Percentiles rank a stretch among this genome's conserved stretches.
These are phyloP conservation scores for Hura crepitans DNA, from an alignment of 441 rosid species.

Conservation along the genomic window DNA sequence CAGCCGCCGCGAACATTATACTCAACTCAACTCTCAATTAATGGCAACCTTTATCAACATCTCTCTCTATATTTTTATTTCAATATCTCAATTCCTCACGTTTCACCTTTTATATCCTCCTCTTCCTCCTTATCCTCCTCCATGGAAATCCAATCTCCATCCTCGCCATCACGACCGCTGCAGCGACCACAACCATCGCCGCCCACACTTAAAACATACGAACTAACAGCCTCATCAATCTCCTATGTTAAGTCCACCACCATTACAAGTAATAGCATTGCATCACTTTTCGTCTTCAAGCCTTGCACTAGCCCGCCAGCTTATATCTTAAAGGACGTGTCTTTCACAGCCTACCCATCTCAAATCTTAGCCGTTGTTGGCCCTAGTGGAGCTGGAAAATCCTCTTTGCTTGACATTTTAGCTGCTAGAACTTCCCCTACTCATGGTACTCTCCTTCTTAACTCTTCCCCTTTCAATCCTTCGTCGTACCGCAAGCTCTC, in stretches of 20 bases:
- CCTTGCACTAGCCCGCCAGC: conserved; percentile 39
- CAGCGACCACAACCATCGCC: too few species aligned
- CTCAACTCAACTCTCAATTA: conserved; percentile 18
- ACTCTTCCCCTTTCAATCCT: conserved; percentile 60
- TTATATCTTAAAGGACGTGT: conserved; percentile 58
- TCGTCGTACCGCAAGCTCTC: conserved; percentile 78
- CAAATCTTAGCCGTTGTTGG: conserved; percentile 92
- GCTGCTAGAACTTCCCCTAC: conserved; percentile 75
- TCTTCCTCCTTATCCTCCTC: conserved; percentile 32
- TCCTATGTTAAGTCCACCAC: conserved; percentile 49
- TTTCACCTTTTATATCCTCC: conserved; percentile 10
- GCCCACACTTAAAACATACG: conserved; percentile 43
- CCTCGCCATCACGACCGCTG: too few species aligned
- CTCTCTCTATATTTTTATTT: conserved; percentile 17
- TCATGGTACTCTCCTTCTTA: conserved; percentile 58
- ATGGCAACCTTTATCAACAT: conserved; percentile 23
- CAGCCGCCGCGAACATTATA: conserved; percentile 15
- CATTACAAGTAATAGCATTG: conserved; percentile 16
- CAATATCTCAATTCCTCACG: conserved; percentile 2
- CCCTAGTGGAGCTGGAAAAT: conserved; percentile 90
- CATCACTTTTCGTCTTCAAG: conserved; percentile 31
- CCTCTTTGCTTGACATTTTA: conserved; percentile 83
- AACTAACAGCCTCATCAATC: conserved; percentile 58
- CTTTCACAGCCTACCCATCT: conserved; percentile 68
- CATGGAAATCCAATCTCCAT: conserved; percentile 40